Evolutionary conservation across 169 alveolate species (phyloP).

Genomic region (Eimeria necatrix): DNA sequence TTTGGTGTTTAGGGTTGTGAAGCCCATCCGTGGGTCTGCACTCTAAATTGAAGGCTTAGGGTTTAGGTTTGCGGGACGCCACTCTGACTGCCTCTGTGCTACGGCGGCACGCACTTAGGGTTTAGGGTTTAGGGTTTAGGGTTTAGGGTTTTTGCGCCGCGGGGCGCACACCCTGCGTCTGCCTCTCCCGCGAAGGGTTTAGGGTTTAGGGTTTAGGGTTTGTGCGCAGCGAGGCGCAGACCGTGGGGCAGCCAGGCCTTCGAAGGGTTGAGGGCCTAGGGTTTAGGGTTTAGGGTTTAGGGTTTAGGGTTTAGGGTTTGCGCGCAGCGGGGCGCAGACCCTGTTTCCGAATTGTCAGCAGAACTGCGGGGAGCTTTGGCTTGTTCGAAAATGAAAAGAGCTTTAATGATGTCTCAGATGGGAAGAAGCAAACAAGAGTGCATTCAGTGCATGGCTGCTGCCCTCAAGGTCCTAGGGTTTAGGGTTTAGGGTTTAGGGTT

Average conservation of each 20-base stretch:
- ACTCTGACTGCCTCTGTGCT: too few species aligned
- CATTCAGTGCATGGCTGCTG: constrained; percentile 22
- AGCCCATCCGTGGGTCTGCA: too few species aligned
- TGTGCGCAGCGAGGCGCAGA: neutral
- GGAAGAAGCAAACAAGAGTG: neutral
- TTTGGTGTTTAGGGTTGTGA: too few species aligned
- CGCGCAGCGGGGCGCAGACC: neutral
- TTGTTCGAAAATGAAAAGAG: neutral
- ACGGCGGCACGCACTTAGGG: too few species aligned
- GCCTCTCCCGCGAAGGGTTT: neutral
- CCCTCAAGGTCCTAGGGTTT: constrained; percentile 12
- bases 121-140: constrained; percentile 47
- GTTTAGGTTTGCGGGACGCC: too few species aligned
- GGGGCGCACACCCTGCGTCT: too few species aligned
- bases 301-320: constrained; percentile 52
- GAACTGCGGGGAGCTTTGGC: neutral
- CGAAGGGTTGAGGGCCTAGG: neutral
- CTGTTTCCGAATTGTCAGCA: neutral
- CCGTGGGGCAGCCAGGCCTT: too few species aligned
- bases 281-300: constrained; percentile 46
- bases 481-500: constrained; percentile 63
- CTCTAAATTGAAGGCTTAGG: too few species aligned
- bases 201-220: constrained; percentile 46
- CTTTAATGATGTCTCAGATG: neutral
- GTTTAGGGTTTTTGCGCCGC: neutral